Conservation (phyloP, 169 alveolate genomes). For the Plasmodium berghei region DNA sequence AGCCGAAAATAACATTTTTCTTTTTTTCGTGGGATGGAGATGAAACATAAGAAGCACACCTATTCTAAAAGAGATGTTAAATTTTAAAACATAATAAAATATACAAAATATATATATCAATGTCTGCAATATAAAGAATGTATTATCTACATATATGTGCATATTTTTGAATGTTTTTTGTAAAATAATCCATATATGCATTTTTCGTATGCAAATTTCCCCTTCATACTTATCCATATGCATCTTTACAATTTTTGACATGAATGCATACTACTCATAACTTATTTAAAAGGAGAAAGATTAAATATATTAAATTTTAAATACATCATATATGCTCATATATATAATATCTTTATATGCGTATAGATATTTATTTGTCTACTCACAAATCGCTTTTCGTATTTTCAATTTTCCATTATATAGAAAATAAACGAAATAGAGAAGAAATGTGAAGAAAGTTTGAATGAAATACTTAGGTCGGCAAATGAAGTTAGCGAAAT, state of each 20-base stretch:
- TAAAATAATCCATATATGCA: background rate
- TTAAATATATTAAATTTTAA: background rate
- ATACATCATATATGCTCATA: background rate
- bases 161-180: no score
- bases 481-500: constrained; percentile 75
- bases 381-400: background rate
- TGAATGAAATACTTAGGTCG: constrained; percentile 74
- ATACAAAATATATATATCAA: constrained; percentile 9
- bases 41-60: constrained; percentile 48
- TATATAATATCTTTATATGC: background rate
- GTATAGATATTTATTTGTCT: background rate
- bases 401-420: background rate
- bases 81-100: constrained; percentile 12
- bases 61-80: constrained; percentile 66
- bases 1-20: constrained; percentile 2
- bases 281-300: background rate
- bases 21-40: constrained; percentile 30
- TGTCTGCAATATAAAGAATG: background rate
- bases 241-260: no score
- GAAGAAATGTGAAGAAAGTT: constrained; percentile 74
- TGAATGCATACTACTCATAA: no score
- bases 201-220: background rate
- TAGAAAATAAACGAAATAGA: constrained; percentile 77
- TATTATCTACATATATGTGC: background rate
- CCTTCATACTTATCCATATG: background rate